Evolutionary conservation across 1,284 basidiomycete species (phyloP).

Genomic region (Mycena sp.): DNA sequence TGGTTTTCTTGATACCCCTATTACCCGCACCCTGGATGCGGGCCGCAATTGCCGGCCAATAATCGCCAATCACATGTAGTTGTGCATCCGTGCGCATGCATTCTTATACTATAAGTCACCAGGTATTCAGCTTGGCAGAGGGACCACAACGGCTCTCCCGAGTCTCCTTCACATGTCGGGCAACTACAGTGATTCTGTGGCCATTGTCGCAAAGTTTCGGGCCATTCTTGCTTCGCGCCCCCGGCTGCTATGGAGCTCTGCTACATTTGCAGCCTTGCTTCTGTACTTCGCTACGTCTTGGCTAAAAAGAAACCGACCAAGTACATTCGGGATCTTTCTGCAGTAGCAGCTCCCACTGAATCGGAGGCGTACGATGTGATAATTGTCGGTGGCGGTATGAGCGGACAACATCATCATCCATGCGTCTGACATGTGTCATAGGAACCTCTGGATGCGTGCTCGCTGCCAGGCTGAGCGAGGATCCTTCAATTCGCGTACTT

Average conservation of each 20-base stretch:
- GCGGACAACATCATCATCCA: not conserved
- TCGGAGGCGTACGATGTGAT: constrained; percentile 66
- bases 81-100: too few species aligned
- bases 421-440: constrained; percentile 35
- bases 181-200: not conserved
- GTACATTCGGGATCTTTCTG: constrained; percentile 35
- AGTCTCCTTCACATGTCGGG: too few species aligned
- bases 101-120: too few species aligned
- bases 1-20: too few species aligned
- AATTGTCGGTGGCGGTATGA: constrained; percentile 69
- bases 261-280: constrained; percentile 26
- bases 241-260: constrained; percentile 10
- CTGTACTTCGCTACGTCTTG: constrained; percentile 21
- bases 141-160: too few species aligned
- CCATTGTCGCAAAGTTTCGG: constrained; percentile 9
- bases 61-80: too few species aligned
- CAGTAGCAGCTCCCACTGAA: constrained; percentile 25
- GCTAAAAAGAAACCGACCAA: constrained; percentile 12
- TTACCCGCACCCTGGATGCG: too few species aligned
- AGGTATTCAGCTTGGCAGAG: too few species aligned
- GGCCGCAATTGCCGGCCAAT: too few species aligned
- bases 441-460: constrained; percentile 77
- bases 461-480: constrained; percentile 71
- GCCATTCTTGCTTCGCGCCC: constrained; percentile 5
- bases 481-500: constrained; percentile 62